phyloP scores from a whole-genome alignment of 495 filamentous ascomycete genomes.

The Aspergillus conjunctus region DNA sequence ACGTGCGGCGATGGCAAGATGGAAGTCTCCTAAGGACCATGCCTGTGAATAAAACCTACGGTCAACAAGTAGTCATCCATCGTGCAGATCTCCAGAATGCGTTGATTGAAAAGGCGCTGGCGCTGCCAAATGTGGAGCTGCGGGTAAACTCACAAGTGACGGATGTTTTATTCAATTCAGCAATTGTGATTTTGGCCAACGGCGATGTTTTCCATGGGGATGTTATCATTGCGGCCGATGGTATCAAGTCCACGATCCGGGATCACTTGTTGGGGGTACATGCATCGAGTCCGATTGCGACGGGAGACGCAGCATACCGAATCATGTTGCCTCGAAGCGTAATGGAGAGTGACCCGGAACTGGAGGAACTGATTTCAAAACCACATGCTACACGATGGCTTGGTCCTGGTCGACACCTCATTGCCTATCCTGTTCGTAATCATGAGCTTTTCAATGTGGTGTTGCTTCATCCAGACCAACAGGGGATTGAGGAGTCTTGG shows the following conservation, averaged over 20 bases:
- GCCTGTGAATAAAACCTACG: constrained; percentile 46
- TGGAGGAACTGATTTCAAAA: constrained; percentile 39
- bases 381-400: constrained; percentile 47
- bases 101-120: constrained; percentile 39
- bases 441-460: constrained; percentile 50
- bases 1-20: constrained; percentile 47
- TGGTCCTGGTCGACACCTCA: constrained; percentile 47
- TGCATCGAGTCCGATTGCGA: constrained; percentile 35
- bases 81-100: constrained; percentile 50
- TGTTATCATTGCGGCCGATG: constrained; percentile 50
- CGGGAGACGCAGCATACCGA: constrained; percentile 50
- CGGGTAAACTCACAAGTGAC: constrained; percentile 39
- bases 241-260: constrained; percentile 47
- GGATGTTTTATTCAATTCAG: constrained; percentile 33
- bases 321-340: constrained; percentile 41
- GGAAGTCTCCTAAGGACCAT: constrained; percentile 40
- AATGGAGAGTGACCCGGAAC: constrained; percentile 41
- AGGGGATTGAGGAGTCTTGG: constrained; percentile 45
- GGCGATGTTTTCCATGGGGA: constrained; percentile 42
- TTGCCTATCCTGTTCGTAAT: constrained; percentile 47
- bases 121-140: constrained; percentile 40
- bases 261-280: constrained; percentile 33
- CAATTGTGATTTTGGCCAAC: constrained; percentile 37
- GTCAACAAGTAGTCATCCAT: constrained; percentile 47
- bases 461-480: constrained; percentile 42